phyloP scores from a whole-genome alignment of 441 rosid genomes.

The Aquilaria agallochum region DNA sequence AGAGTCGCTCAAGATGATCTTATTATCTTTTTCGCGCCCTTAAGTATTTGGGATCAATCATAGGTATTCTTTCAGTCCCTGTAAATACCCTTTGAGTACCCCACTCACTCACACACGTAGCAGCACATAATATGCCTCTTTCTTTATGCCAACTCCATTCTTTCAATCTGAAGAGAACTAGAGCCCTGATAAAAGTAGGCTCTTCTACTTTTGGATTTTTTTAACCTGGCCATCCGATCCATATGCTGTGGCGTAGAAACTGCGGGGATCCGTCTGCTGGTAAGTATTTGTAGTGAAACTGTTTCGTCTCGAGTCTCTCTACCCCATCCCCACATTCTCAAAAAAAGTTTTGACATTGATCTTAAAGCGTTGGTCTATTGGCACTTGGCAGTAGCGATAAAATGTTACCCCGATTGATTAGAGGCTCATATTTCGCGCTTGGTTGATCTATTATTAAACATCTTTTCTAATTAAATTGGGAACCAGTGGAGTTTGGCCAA shows the following conservation, averaged over 20 bases:
- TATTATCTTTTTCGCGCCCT: constrained; percentile 13
- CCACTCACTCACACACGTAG: background rate
- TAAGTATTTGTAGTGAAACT: background rate
- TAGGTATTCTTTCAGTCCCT: constrained; percentile 21
- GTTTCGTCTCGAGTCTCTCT: constrained; percentile 7
- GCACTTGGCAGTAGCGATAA: background rate
- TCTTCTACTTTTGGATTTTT: constrained; percentile 2
- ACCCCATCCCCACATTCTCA: background rate
- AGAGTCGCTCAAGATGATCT: constrained; percentile 37
- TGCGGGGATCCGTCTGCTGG: constrained; percentile 13
- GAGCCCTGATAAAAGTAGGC: constrained; percentile 1
- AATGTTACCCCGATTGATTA: background rate
- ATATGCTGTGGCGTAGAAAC: constrained; percentile 8
- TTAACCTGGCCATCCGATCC: background rate
- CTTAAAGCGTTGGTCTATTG: background rate
- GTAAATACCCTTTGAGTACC: constrained; percentile 26
- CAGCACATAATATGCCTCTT: constrained; percentile 11
- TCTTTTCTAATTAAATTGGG: too few relatives aligned
- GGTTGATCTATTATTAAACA: too few relatives aligned
- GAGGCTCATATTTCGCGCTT: too few relatives aligned
- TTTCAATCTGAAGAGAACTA: constrained; percentile 6
- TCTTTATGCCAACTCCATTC: constrained; percentile 20
- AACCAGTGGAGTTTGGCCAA: too few relatives aligned
- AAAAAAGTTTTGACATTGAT: background rate
- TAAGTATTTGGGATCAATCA: constrained; percentile 9